A percentile compares a stretch with the other conserved stretches of the same genome.
Evolutionary conservation across 352 stramenopile species (phyloP).

Genomic region (Globisporangium heterothallicum): DNA sequence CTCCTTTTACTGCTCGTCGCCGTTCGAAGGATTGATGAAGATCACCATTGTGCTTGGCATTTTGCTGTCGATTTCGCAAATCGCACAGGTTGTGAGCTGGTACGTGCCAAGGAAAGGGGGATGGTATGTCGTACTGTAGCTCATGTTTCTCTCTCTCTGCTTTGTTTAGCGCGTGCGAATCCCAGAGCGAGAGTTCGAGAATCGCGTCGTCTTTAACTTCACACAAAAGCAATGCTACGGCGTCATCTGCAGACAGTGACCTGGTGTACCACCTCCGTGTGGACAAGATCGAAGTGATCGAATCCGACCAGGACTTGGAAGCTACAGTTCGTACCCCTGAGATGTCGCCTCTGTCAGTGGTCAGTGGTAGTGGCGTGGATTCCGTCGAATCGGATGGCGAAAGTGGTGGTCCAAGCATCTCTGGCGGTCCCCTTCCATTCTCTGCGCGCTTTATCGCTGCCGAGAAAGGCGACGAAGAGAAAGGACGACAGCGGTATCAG

Average conservation of each 20-base stretch:
- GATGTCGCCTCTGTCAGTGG: constrained; percentile 6
- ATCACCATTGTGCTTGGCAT: constrained; percentile 81
- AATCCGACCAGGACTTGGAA: constrained; percentile 48
- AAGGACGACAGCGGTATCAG: constrained; percentile 67
- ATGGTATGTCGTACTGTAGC: too few species aligned
- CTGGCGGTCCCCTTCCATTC: constrained; percentile 63
- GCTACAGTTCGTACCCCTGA: constrained; percentile 1
- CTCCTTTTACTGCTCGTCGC: constrained; percentile 61
- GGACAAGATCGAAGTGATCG: constrained; percentile 60
- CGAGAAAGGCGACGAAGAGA: constrained; percentile 81
- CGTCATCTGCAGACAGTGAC: constrained; percentile 20
- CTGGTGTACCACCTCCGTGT: constrained; percentile 50
- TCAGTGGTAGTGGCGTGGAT: constrained; percentile 7
- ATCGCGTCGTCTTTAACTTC: constrained; percentile 11
- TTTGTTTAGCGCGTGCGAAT: constrained; percentile 23
- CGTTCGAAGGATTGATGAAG: constrained; percentile 82
- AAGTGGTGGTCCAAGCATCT: constrained; percentile 23
- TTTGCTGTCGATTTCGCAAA: constrained; percentile 71
- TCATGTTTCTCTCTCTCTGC: neutral
- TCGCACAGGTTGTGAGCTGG: constrained; percentile 58
- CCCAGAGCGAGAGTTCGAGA: constrained; percentile 20
- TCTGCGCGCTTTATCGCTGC: constrained; percentile 76
- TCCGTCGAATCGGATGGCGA: constrained; percentile 11
- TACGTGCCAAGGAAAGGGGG: too few species aligned
- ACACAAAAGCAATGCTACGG: constrained; percentile 6